phyloP scores from a whole-genome alignment of 768 basidiomycete species.

The Auricularia cornea region DNA sequence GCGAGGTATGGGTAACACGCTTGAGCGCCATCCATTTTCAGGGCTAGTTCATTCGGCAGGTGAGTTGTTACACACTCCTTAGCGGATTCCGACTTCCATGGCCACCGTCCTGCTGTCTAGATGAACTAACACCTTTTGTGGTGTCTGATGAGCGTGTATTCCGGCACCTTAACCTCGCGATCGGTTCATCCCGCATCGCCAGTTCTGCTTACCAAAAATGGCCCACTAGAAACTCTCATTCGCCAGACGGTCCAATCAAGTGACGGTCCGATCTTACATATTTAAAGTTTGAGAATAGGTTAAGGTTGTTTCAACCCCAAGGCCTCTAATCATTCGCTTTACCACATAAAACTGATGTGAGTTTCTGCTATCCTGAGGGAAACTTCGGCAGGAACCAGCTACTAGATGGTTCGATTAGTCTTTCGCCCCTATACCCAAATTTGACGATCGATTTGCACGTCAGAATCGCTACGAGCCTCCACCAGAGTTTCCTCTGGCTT shows the following conservation, averaged over 20 bases:
- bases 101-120: too few species aligned
- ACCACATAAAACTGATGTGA: conserved; percentile 48
- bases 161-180: conserved; percentile 71
- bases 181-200: conserved; percentile 66
- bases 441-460: conserved; percentile 94
- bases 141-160: too few species aligned
- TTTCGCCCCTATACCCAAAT: conserved; percentile 95
- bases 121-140: too few species aligned
- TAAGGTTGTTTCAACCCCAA: conserved; percentile 84
- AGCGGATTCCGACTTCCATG: too few species aligned
- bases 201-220: conserved; percentile 69
- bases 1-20: too few species aligned
- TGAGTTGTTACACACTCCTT: too few species aligned
- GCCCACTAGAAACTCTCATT: conserved; percentile 64
- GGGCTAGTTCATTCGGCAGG: too few species aligned
- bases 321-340: conserved; percentile 90
- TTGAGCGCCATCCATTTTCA: too few species aligned
- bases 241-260: conserved; percentile 27
- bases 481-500: conserved; percentile 96
- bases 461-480: conserved; percentile 93
- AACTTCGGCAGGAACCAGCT: conserved; percentile 90
- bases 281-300: conserved; percentile 73
- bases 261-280: conserved; percentile 49
- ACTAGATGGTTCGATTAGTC: conserved; percentile 94
- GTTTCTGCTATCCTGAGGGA: conserved; percentile 68